phyloP scores from a whole-genome alignment of 148 eudicot genomes.

The Dysphania ambrosioides region DNA sequence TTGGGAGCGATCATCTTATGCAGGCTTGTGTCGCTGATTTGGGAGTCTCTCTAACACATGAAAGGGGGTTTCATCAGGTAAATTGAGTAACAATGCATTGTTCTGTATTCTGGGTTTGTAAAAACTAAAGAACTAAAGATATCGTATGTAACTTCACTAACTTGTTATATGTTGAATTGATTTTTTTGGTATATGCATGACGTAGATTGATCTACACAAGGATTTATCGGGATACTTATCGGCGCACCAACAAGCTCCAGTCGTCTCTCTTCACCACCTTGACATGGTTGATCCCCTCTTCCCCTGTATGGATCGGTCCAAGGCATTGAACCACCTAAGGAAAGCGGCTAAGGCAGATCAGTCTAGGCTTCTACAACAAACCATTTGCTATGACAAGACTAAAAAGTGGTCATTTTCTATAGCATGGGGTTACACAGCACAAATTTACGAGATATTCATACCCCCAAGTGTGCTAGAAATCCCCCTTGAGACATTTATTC shows the following conservation, averaged over 20 bases:
- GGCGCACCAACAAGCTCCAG: conserved; percentile 48
- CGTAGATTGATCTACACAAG: conserved; percentile 47
- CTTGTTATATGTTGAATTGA: too few species aligned
- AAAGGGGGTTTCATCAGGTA: conserved; percentile 88
- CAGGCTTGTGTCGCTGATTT: conserved; percentile 65
- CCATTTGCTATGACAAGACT: conserved; percentile 44
- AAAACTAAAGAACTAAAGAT: too few species aligned
- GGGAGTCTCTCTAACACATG: conserved; percentile 67
- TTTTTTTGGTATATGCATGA: too few species aligned
- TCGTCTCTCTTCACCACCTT: conserved; percentile 56
- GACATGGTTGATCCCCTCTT: conserved; percentile 50
- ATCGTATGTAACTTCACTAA: too few species aligned
- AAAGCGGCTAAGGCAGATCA: conserved; percentile 38
- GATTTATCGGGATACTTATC: conserved; percentile 55
- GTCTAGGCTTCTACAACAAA: conserved; percentile 56
- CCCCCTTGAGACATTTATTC: conserved; percentile 53
- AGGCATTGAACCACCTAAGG: conserved; percentile 53
- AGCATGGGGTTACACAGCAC: conserved; percentile 67
- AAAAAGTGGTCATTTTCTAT: conserved; percentile 50
- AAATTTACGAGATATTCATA: conserved; percentile 39
- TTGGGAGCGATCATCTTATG: conserved; percentile 60
- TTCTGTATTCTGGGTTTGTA: too few species aligned
- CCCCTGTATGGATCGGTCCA: conserved; percentile 37
- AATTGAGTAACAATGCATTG: too few species aligned
- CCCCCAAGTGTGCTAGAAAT: conserved; percentile 42